These are phyloP conservation scores for Rhizopogon sp. DNA, from an alignment of 768 basidiomycete genomes.

Conservation along the genomic window DNA sequence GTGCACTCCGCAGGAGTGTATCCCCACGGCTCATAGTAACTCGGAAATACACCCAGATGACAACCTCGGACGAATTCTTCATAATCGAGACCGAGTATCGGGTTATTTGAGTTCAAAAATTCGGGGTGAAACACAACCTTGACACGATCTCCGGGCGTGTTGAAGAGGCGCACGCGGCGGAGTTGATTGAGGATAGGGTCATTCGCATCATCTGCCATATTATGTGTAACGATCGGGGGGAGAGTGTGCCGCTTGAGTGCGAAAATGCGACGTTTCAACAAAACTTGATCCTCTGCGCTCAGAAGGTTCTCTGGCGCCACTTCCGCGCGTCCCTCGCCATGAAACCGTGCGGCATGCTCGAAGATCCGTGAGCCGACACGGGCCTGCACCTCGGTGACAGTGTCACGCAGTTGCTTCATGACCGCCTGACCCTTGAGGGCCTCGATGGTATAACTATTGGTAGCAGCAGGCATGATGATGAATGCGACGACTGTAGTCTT, in stretches of 20 bases:
- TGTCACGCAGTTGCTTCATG: slow-evolving; percentile 93
- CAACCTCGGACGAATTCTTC: slow-evolving; percentile 99
- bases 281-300: slow-evolving; percentile 87
- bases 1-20: slow-evolving; percentile 99
- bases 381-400: slow-evolving; percentile 92
- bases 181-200: slow-evolving; percentile 97
- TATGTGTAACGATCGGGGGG: slow-evolving; percentile 98
- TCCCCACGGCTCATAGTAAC: slow-evolving; percentile 95
- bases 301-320: slow-evolving; percentile 74
- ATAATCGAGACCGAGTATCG: slow-evolving; percentile 94
- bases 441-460: slow-evolving; percentile 95
- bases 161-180: slow-evolving; percentile 91
- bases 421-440: slow-evolving; percentile 97
- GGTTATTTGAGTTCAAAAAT: slow-evolving; percentile 97
- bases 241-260: slow-evolving; percentile 91
- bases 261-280: slow-evolving; percentile 94
- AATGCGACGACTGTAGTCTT: slow-evolving; percentile 91
- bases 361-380: slow-evolving; percentile 89
- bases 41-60: slow-evolving; percentile 97
- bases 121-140: slow-evolving; percentile 99
- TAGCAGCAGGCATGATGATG: slow-evolving; percentile 97
- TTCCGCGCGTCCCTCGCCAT: slow-evolving; percentile 75
- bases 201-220: slow-evolving; percentile 90
- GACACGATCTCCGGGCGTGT: slow-evolving; percentile 81
- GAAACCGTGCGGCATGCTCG: slow-evolving; percentile 89